These are phyloP conservation scores for Sarcomyxa edulis DNA, from an alignment of 768 basidiomycete genomes.

Conservation along the genomic window DNA sequence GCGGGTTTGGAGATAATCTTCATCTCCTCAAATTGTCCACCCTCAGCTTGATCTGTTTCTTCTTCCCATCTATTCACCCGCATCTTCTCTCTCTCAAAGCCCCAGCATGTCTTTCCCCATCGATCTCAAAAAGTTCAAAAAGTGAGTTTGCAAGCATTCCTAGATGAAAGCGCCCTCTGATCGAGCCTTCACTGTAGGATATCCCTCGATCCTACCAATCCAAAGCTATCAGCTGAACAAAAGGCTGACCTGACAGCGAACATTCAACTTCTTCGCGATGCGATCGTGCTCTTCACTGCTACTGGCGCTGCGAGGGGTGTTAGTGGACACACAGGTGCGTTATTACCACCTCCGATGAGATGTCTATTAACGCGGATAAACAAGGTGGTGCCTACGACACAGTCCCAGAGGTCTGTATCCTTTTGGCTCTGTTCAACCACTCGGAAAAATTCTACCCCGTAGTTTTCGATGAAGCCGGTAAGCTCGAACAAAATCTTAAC, in stretches of 20 bases:
- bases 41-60: too few relatives aligned
- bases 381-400: conserved; percentile 67
- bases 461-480: conserved; percentile 80
- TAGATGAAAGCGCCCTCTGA: too few relatives aligned
- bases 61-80: background rate
- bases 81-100: conserved; percentile 1
- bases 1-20: too few relatives aligned
- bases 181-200: conserved; percentile 53
- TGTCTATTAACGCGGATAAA: background rate
- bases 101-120: conserved; percentile 60
- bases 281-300: conserved; percentile 81
- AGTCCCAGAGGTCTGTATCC: conserved; percentile 79
- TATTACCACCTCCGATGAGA: background rate
- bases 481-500: conserved; percentile 14
- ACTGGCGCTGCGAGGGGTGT: conserved; percentile 83
- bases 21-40: too few relatives aligned
- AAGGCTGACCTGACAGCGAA: conserved; percentile 55
- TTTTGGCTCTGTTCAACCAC: conserved; percentile 67
- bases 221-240: conserved; percentile 59
- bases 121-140: conserved; percentile 72
- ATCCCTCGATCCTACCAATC: conserved; percentile 64
- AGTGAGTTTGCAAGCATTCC: conserved; percentile 37
- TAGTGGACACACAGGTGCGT: conserved; percentile 75
- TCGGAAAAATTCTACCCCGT: conserved; percentile 61
- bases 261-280: conserved; percentile 80